phyloP scores from a whole-genome alignment of 2,329 filamentous ascomycete species.

The Hansfordia pulvinata region DNA sequence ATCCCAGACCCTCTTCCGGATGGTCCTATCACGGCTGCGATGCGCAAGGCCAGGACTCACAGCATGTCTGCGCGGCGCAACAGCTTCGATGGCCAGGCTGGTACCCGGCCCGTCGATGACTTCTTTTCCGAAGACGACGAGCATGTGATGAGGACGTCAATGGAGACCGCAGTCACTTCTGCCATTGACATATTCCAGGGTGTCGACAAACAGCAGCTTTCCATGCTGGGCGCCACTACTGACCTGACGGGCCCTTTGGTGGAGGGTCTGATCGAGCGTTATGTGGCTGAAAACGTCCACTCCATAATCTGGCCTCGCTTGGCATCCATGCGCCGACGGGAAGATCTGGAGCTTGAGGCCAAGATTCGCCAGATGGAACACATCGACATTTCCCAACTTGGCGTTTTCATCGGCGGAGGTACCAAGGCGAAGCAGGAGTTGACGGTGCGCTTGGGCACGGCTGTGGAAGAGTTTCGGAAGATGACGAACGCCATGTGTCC shows the following conservation, averaged over 20 bases:
- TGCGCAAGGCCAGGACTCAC: slow-evolving; percentile 40
- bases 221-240: slow-evolving; percentile 80
- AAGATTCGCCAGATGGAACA: slow-evolving; percentile 89
- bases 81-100: slow-evolving; percentile 21
- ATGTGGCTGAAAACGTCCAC: slow-evolving; percentile 87
- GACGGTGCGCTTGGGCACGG: slow-evolving; percentile 59
- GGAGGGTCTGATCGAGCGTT: slow-evolving; percentile 87
- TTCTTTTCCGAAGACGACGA: slow-evolving; percentile 83
- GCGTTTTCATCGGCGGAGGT: slow-evolving; percentile 72
- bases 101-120: slow-evolving; percentile 40
- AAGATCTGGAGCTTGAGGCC: slow-evolving; percentile 77
- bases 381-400: slow-evolving; percentile 89
- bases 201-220: slow-evolving; percentile 91
- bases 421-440: slow-evolving; percentile 69
- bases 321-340: slow-evolving; percentile 60
- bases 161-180: slow-evolving; percentile 84
- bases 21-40: slow-evolving; percentile 39
- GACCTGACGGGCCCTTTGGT: slow-evolving; percentile 86
- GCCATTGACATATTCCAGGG: slow-evolving; percentile 93
- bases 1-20: slow-evolving; percentile 46
- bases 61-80: slow-evolving; percentile 24
- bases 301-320: slow-evolving; percentile 77
- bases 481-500: slow-evolving; percentile 66
- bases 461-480: slow-evolving; percentile 80
- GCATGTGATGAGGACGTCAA: slow-evolving; percentile 71